A percentile compares a stretch with the other conserved stretches of the same genome.
Conservation (phyloP, 257 asterid genomes). For the Nemophila menziesii region DNA sequence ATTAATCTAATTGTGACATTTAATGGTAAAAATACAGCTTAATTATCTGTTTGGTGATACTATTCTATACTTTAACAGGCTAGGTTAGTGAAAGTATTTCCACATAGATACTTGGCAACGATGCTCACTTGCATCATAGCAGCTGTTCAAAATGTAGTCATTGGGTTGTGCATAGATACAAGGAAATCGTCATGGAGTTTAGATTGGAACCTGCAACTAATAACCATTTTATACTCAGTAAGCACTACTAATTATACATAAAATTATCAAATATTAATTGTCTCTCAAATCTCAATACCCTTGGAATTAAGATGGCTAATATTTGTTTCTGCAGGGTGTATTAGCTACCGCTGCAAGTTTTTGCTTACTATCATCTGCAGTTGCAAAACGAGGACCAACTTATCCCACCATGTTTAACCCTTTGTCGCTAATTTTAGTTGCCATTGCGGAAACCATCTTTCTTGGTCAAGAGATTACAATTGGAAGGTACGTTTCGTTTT, state of each 20-base stretch:
- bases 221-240: conserved; percentile 55
- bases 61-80: conserved; percentile 28
- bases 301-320: too few species aligned
- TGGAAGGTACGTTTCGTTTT: conserved; percentile 30
- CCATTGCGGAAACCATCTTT: conserved; percentile 32
- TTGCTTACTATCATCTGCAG: conserved; percentile 35
- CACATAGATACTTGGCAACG: conserved; percentile 36
- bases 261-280: too few species aligned
- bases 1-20: too few species aligned
- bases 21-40: too few species aligned
- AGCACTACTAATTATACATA: not conserved
- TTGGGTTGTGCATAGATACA: conserved; percentile 38
- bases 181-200: conserved; percentile 30
- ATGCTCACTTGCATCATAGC: conserved; percentile 29
- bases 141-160: conserved; percentile 21
- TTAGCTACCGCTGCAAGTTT: conserved; percentile 42
- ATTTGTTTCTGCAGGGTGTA: conserved; percentile 37
- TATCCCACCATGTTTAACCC: conserved; percentile 76
- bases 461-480: conserved; percentile 19
- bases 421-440: conserved; percentile 31
- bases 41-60: too few species aligned
- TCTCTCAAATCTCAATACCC: too few species aligned
- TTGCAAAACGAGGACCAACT: conserved; percentile 45
- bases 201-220: conserved; percentile 39
- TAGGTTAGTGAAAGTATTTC: conserved; percentile 31